phyloP scores from a whole-genome alignment of 2,329 filamentous ascomycete species.

The Beauveria sp. region DNA sequence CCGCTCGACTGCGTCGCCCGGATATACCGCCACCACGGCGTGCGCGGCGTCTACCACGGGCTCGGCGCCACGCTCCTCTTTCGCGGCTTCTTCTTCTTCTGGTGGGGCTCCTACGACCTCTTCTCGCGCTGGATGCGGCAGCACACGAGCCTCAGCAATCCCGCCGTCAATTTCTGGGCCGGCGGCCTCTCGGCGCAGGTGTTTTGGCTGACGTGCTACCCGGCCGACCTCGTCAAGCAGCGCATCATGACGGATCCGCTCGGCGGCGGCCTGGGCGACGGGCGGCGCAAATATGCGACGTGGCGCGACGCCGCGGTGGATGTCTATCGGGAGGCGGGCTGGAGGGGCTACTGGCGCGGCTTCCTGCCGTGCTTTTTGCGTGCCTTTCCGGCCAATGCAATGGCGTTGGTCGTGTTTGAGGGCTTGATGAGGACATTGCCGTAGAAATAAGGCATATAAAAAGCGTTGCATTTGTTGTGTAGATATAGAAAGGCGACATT shows the following conservation, averaged over 20 bases:
- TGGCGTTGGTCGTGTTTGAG: constrained; percentile 90
- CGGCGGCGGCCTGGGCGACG: constrained; percentile 60
- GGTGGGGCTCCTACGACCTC: constrained; percentile 94
- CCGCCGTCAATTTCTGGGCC: constrained; percentile 93
- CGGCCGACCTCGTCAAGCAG: constrained; percentile 90
- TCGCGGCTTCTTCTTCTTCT: constrained; percentile 91
- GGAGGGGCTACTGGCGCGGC: constrained; percentile 81
- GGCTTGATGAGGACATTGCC: constrained; percentile 69
- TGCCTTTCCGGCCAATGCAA: constrained; percentile 92
- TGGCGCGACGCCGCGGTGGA: constrained; percentile 76
- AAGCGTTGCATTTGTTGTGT: background rate
- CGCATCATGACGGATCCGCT: constrained; percentile 93
- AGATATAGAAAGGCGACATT: background rate
- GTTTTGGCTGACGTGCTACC: constrained; percentile 91
- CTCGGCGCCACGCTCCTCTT: constrained; percentile 80
- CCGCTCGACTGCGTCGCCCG: constrained; percentile 77
- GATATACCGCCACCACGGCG: constrained; percentile 62
- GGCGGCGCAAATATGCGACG: constrained; percentile 56
- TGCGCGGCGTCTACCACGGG: constrained; percentile 78
- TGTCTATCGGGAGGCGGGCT: constrained; percentile 70
- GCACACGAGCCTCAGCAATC: constrained; percentile 63
- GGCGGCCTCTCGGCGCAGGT: constrained; percentile 87
- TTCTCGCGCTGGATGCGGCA: constrained; percentile 61
- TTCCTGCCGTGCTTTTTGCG: constrained; percentile 90
- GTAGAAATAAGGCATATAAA: constrained; percentile 18